Evolutionary conservation across 2,329 filamentous ascomycete species (phyloP).

Genomic region (Penicillium sp.): DNA sequence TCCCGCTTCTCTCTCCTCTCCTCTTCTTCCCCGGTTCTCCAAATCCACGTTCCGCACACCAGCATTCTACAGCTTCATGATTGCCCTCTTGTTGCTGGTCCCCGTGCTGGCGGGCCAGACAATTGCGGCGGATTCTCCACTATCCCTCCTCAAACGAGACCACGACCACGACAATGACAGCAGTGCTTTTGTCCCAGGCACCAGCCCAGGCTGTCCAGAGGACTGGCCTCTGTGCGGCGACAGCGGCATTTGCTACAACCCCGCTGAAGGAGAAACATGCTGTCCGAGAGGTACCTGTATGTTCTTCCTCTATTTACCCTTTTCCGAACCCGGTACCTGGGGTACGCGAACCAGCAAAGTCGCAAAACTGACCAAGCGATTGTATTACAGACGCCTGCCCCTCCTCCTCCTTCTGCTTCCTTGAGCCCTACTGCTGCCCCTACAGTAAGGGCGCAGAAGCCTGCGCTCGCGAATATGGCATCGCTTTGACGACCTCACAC

Average conservation of each 20-base stretch:
- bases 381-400: slow-evolving; percentile 15
- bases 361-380: not conserved
- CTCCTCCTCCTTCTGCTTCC: slow-evolving; percentile 15
- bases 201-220: slow-evolving; percentile 18
- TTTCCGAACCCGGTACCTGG: not conserved
- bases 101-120: slow-evolving; percentile 19
- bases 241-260: slow-evolving; percentile 23
- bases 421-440: slow-evolving; percentile 13
- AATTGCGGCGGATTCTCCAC: slow-evolving; percentile 1
- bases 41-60: not conserved
- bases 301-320: not conserved
- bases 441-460: slow-evolving; percentile 2
- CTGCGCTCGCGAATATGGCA: slow-evolving; percentile 11
- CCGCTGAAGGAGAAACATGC: slow-evolving; percentile 18
- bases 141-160: slow-evolving; percentile 15
- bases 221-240: slow-evolving; percentile 22
- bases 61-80: slow-evolving; percentile 11
- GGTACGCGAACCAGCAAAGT: not conserved
- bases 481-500: not conserved
- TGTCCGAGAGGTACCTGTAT: slow-evolving; percentile 23
- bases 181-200: slow-evolving; percentile 18
- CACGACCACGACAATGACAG: not conserved
- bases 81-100: slow-evolving; percentile 14
- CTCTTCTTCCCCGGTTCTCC: not conserved
- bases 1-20: slow-evolving; percentile 3